Evolutionary conservation across 2,329 filamentous ascomycete genomes (phyloP).

Genomic region (Remersonia thermophila): DNA sequence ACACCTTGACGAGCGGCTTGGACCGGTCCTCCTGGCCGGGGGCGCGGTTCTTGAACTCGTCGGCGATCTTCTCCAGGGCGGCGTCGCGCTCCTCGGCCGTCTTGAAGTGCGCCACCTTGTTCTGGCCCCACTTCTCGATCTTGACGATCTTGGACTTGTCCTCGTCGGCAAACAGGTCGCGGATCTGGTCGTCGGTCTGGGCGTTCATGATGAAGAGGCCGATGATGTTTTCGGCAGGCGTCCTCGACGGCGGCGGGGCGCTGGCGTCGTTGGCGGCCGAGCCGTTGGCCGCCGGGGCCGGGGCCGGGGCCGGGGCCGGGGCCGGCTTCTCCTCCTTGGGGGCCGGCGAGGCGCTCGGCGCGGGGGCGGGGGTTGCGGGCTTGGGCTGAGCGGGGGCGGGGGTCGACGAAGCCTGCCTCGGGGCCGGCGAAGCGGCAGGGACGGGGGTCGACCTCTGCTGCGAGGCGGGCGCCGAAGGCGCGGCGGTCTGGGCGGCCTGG

Average conservation of each 20-base stretch:
- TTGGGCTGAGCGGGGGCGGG: conserved; percentile 29
- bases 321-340: conserved; percentile 48
- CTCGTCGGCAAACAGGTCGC: conserved; percentile 70
- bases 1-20: conserved; percentile 73
- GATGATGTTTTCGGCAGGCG: conserved; percentile 52
- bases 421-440: conserved; percentile 27
- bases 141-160: conserved; percentile 70
- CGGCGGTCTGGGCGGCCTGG: conserved; percentile 22
- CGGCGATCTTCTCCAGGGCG: conserved; percentile 61
- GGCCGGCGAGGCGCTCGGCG: conserved; percentile 25
- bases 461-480: conserved; percentile 22
- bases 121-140: conserved; percentile 65
- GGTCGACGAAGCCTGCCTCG: conserved; percentile 30
- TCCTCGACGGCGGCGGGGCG: conserved; percentile 47
- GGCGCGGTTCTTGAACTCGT: conserved; percentile 62
- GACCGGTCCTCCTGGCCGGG: conserved; percentile 53
- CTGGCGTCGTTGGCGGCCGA: conserved; percentile 26
- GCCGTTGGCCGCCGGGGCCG: conserved; percentile 23
- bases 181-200: conserved; percentile 69
- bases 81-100: conserved; percentile 67
- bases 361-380: conserved; percentile 37
- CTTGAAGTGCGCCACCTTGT: conserved; percentile 80
- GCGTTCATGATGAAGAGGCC: conserved; percentile 86
- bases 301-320: conserved; percentile 37
- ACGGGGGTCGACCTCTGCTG: conserved; percentile 13